Evolutionary conservation across 2,329 filamentous ascomycete species (phyloP).

Genomic region (Daldinia sp.): DNA sequence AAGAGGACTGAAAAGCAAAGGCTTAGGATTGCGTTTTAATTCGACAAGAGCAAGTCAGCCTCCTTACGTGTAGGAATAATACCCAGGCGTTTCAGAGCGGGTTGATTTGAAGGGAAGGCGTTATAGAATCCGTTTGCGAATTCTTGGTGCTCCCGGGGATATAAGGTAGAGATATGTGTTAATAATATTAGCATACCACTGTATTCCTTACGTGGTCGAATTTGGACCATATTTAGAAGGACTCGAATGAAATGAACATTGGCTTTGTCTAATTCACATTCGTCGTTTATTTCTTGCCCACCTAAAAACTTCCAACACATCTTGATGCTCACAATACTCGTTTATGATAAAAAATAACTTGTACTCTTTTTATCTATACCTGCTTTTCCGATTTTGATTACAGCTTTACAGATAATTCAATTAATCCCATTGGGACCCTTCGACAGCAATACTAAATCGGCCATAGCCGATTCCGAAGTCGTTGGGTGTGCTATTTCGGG

Average conservation of each 20-base stretch:
- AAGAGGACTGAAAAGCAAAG: not conserved
- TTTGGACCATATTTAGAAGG: not conserved
- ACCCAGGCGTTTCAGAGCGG: conserved; percentile 39
- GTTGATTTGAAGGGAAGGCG: conserved; percentile 1
- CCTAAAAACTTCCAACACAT: not conserved
- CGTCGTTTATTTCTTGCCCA: not conserved
- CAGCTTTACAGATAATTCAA: conserved; percentile 19
- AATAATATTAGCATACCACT: not conserved
- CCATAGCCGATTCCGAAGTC: not conserved
- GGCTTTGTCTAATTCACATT: not conserved
- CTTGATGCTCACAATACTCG: not conserved
- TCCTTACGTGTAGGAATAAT: conserved; percentile 25
- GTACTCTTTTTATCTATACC: conserved; percentile 34
- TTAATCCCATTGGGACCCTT: not conserved
- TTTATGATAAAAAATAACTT: not conserved
- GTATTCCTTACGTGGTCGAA: not conserved
- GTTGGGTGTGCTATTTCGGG: not conserved
- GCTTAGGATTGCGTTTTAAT: not conserved
- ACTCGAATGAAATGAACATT: not conserved
- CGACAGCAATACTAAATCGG: not conserved
- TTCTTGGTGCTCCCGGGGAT: not conserved
- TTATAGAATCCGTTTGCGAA: not conserved
- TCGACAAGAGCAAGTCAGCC: not conserved
- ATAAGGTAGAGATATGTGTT: not conserved
- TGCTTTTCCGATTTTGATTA: conserved; percentile 23